Conservation (phyloP, 1,284 basidiomycete genomes). For the Microbotryum intermedium region DNA sequence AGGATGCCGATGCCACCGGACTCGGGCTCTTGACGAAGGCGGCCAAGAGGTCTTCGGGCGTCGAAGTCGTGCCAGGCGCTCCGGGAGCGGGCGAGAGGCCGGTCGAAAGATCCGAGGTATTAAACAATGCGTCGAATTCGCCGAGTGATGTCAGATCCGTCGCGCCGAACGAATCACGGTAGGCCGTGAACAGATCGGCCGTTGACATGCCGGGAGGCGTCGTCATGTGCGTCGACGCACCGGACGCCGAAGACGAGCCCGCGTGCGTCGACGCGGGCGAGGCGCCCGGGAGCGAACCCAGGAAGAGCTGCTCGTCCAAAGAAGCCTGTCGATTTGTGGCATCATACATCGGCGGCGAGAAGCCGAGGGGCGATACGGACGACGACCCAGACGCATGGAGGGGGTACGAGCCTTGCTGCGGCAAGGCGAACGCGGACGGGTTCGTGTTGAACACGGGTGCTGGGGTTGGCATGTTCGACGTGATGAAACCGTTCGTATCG, state of each 20-base stretch:
- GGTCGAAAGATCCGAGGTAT: background rate
- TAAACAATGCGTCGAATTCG: constrained; percentile 24
- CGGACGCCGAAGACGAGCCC: background rate
- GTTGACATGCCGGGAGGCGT: background rate
- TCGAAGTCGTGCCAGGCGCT: no score
- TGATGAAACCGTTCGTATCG: background rate
- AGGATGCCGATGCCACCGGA: background rate
- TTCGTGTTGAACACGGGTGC: background rate
- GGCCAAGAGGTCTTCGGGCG: background rate
- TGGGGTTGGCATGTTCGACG: no score
- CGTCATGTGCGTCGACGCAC: background rate
- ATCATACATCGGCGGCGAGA: background rate
- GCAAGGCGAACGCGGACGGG: background rate
- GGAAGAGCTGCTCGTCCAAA: background rate
- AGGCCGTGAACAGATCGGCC: constrained; percentile 20
- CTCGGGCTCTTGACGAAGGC: constrained; percentile 3
- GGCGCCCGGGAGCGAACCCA: background rate
- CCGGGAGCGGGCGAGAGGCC: background rate
- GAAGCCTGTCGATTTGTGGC: background rate
- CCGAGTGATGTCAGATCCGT: constrained; percentile 7
- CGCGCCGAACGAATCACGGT: constrained; percentile 22
- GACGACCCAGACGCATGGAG: no score
- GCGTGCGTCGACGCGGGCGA: background rate
- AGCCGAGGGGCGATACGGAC: no score
- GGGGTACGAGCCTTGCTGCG: background rate